A percentile compares a stretch with the other conserved stretches of the same genome.
Conservation (phyloP, 2,329 filamentous ascomycete genomes). For the Torrubiella hemipterigena region DNA sequence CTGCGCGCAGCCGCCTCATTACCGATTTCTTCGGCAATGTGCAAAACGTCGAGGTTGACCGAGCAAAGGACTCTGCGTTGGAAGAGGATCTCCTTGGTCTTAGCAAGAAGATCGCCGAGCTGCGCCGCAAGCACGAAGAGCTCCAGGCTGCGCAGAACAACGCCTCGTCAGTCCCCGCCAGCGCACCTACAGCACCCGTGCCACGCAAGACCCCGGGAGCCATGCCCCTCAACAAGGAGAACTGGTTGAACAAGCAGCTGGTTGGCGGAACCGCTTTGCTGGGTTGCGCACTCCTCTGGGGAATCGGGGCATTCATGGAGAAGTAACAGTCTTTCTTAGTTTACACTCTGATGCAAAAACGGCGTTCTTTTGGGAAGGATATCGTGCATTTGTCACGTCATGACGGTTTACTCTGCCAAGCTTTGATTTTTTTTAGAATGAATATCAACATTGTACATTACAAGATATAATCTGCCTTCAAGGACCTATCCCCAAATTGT, state of each 20-base stretch:
- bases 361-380: conserved; percentile 1
- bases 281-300: conserved; percentile 51
- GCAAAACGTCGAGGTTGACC: conserved; percentile 86
- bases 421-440: background rate
- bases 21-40: conserved; percentile 99
- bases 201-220: conserved; percentile 23
- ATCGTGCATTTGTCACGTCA: background rate
- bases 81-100: conserved; percentile 70
- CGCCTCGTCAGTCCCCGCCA: conserved; percentile 15
- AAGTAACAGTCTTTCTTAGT: conserved; percentile 8
- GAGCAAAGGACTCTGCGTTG: conserved; percentile 41
- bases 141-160: conserved; percentile 18
- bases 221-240: conserved; percentile 51
- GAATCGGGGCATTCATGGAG: conserved; percentile 40
- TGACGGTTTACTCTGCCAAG: no score
- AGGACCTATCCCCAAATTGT: background rate
- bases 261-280: conserved; percentile 48
- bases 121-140: conserved; percentile 36
- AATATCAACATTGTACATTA: background rate
- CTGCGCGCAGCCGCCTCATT: conserved; percentile 66
- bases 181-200: conserved; percentile 14
- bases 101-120: conserved; percentile 50
- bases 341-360: background rate
- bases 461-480: background rate
- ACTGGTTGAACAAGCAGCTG: conserved; percentile 56